phyloP scores from a whole-genome alignment of 1,139 yeast species.

The Pichia sp. region DNA sequence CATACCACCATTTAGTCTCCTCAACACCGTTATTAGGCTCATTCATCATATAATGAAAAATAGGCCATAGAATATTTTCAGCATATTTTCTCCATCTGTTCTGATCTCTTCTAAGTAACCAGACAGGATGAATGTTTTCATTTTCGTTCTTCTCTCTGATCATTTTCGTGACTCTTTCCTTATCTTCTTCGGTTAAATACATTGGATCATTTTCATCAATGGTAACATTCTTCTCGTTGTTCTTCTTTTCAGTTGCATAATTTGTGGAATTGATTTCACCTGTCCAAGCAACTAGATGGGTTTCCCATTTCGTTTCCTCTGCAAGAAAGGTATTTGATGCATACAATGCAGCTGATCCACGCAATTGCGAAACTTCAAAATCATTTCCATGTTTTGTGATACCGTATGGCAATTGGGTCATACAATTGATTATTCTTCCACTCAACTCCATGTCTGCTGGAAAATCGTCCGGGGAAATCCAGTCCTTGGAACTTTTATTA shows the following conservation, averaged over 20 bases:
- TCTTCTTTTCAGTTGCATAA: slow-evolving; percentile 1
- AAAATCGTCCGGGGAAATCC: slow-evolving; percentile 17
- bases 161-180: slow-evolving; percentile 35
- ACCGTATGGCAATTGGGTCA: slow-evolving; percentile 62
- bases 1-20: slow-evolving; percentile 82
- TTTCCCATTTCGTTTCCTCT: slow-evolving; percentile 72
- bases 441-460: slow-evolving; percentile 26
- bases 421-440: slow-evolving; percentile 62
- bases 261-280: slow-evolving; percentile 46
- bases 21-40: slow-evolving; percentile 58
- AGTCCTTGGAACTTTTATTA: not conserved
- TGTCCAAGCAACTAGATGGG: slow-evolving; percentile 90
- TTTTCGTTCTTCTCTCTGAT: slow-evolving; percentile 38
- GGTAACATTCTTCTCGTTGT: not conserved
- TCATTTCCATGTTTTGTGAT: slow-evolving; percentile 34
- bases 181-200: slow-evolving; percentile 51
- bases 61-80: slow-evolving; percentile 89
- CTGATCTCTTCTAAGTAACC: slow-evolving; percentile 70
- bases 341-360: slow-evolving; percentile 82
- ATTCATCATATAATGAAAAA: slow-evolving; percentile 84
- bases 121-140: slow-evolving; percentile 68
- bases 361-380: slow-evolving; percentile 43
- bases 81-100: slow-evolving; percentile 82
- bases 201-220: slow-evolving; percentile 33
- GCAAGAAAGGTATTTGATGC: slow-evolving; percentile 62